Base-by-base conservation (phyloP, 2,329 filamentous ascomycete genomes). In the Didymella lethalis region DNA sequence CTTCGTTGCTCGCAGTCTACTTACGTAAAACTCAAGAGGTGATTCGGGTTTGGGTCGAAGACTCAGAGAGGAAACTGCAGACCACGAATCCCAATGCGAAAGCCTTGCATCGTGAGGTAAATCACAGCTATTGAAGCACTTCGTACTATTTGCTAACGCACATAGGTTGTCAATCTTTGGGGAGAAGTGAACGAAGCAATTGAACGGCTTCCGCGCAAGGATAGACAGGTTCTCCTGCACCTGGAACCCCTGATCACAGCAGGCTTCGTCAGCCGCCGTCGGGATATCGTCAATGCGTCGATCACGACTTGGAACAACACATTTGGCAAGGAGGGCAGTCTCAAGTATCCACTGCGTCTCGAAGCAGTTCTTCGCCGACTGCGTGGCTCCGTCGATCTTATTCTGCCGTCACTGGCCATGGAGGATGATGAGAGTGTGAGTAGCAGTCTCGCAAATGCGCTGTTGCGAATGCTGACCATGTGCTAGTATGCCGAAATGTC, bases 271-370 rank as follows among this genome's bases (percentile, higher is more conserved):
- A 87, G 84, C 44, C 79, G 79, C 6, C 82, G 85, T 62, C 80
- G 77, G 46, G 75, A 73, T 3, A 80, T 85, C 10, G 80, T 82
- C 11, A 85, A 84, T 45, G 71, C 71, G 3, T 83, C 86, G 2
- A 80, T 88, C 26, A 70, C 76, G 16, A 81, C 85, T 61, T 97
- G 92, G 92, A 93, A 93, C 65, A 73, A 77, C 0, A 84, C 88
- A 0, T 92, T 92, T 69, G 87, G 87, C 20, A 78, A 84, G 16
- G 82, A 85, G 38, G 80, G 85, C 3, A 78, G 79, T 5, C 70
- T 92, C 1, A 78, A 85, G 25, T 94, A 91, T 74, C 90, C 92
- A 0, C 76, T 84, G 11, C 80, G 80, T 29, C 80, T 97, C 5
- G 86, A 87, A 66, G 76, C 81, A 2, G 84, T 88, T 1, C 79